A percentile compares a stretch with the other conserved stretches of the same genome.
Conservation (phyloP, 1,284 basidiomycete genomes). For the Cryptococcus neoformans region DNA sequence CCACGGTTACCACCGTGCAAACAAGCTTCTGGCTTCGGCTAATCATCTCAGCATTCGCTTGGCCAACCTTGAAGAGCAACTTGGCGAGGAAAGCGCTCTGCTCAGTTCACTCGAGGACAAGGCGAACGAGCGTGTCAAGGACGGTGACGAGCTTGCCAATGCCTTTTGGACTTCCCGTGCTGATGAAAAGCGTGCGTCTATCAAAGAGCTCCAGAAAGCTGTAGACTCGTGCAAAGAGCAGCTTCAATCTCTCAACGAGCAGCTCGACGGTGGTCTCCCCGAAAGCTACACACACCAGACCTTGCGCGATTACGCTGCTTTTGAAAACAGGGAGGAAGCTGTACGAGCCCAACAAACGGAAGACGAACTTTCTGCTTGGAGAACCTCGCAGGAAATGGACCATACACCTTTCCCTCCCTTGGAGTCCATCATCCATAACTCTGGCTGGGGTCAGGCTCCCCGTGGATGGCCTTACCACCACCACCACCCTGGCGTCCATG, state of each 20-base stretch:
- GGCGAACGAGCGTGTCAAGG: constrained; percentile 19
- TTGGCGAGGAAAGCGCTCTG: constrained; percentile 28
- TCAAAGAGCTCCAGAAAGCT: constrained; percentile 25
- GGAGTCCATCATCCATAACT: constrained; percentile 24
- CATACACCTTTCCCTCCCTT: constrained; percentile 37
- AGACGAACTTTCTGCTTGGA: constrained; percentile 41
- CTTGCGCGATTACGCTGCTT: constrained; percentile 27
- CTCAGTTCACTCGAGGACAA: constrained; percentile 38
- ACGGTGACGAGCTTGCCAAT: constrained; percentile 29
- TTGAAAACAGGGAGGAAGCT: constrained; percentile 24
- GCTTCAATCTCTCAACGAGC: constrained; percentile 19
- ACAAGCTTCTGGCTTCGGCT: constrained; percentile 23
- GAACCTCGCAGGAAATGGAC: constrained; percentile 20
- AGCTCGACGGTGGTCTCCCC: constrained; percentile 23
- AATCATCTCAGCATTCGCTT: constrained; percentile 27
- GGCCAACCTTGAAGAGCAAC: constrained; percentile 25
- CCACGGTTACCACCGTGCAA: constrained; percentile 41
- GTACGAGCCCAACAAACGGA: constrained; percentile 23
- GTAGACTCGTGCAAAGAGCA: constrained; percentile 18
- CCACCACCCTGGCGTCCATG: constrained; percentile 2
- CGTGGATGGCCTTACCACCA: constrained; percentile 4
- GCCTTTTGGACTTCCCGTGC: constrained; percentile 39
- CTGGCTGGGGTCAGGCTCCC: neutral
- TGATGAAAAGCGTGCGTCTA: constrained; percentile 32
- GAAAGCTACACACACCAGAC: constrained; percentile 12